phyloP scores from a whole-genome alignment of 2,329 filamentous ascomycete genomes.

The Cytospora mali region DNA sequence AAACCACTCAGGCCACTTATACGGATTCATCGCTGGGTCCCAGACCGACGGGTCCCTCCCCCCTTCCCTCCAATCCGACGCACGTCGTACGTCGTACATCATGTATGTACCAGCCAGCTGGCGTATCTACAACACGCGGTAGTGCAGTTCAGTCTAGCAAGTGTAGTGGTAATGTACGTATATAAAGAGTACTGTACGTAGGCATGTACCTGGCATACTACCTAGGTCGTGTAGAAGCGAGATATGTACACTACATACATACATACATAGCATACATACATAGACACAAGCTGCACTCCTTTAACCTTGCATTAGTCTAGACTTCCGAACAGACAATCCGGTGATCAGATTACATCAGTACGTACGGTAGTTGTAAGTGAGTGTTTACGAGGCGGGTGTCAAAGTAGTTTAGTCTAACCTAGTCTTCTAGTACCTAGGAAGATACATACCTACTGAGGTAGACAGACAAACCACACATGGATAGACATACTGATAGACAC shows the following conservation, averaged over 20 bases:
- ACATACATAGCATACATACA: too few relatives aligned
- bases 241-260: too few relatives aligned
- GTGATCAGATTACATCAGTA: background rate
- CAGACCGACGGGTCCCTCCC: slow-evolving; percentile 1
- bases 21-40: background rate
- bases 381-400: background rate
- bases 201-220: background rate
- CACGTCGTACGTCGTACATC: background rate
- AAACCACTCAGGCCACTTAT: too few relatives aligned
- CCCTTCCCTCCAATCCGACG: too few relatives aligned
- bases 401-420: too few relatives aligned
- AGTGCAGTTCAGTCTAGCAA: too few relatives aligned
- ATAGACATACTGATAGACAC: too few relatives aligned
- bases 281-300: background rate
- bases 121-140: too few relatives aligned
- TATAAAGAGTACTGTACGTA: background rate
- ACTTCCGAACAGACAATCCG: background rate
- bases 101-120: background rate
- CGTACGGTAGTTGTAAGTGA: background rate
- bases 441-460: background rate
- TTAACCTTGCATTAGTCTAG: background rate
- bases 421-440: too few relatives aligned
- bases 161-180: background rate
- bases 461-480: too few relatives aligned
- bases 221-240: too few relatives aligned